Evolutionary conservation across 2,329 filamentous ascomycete species (phyloP).

Genomic region (Phaeoacremonium minimum): DNA sequence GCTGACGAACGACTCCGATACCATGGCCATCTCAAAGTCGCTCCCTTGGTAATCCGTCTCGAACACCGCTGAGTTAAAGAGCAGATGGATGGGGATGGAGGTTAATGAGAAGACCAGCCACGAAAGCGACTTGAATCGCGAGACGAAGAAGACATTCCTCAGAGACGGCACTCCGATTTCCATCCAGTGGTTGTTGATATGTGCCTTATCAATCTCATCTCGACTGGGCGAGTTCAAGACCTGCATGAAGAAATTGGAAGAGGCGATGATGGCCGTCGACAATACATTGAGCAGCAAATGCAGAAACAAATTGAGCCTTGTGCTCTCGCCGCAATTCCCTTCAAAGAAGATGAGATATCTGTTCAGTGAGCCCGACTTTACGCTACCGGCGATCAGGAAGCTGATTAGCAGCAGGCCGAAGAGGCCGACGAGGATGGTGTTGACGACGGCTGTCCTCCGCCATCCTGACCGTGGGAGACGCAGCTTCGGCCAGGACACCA

Average conservation of each 20-base stretch:
- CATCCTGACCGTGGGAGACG: too few relatives aligned
- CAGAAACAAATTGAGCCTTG: slow-evolving; percentile 16
- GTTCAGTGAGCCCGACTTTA: background rate
- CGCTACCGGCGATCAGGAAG: background rate
- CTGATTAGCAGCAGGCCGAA: background rate
- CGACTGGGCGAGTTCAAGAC: slow-evolving; percentile 43
- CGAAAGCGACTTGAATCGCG: background rate
- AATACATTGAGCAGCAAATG: slow-evolving; percentile 45
- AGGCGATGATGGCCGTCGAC: slow-evolving; percentile 36
- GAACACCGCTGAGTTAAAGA: slow-evolving; percentile 15
- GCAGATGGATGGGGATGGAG: slow-evolving; percentile 19
- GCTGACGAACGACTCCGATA: slow-evolving; percentile 8
- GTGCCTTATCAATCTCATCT: slow-evolving; percentile 41
- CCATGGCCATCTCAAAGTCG: slow-evolving; percentile 8
- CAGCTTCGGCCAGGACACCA: too few relatives aligned
- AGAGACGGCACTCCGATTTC: slow-evolving; percentile 11
- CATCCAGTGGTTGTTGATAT: slow-evolving; percentile 19
- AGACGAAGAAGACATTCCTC: slow-evolving; percentile 5
- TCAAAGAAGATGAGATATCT: slow-evolving; percentile 4
- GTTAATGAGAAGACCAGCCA: slow-evolving; percentile 5
- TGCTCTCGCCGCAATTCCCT: slow-evolving; percentile 9
- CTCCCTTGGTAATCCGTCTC: slow-evolving; percentile 6
- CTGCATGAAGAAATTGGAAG: slow-evolving; percentile 49
- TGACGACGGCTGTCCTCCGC: slow-evolving; percentile 1
- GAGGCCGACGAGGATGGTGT: background rate